Base-by-base conservation (phyloP, 306 rosid genomes). In the Lathyrus aphaca region DNA sequence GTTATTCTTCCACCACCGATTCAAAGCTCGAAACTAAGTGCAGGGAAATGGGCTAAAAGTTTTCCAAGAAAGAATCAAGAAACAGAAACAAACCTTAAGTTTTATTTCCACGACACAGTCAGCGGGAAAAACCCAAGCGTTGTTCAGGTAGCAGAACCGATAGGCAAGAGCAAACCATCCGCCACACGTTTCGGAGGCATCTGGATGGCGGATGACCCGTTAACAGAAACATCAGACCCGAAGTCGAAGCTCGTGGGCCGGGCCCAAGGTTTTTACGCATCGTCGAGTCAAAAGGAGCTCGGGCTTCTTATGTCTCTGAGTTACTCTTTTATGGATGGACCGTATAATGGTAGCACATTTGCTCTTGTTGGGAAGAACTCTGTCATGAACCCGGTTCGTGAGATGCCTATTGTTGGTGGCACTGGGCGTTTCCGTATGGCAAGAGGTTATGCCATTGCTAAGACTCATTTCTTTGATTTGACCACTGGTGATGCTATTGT, bases 331-430 rank as follows among this genome's bases (percentile, higher is more conserved):
- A 57, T 61, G 0, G 96, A 88, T 0, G 96, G 95, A 2, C 48
- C 62, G 8, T 85, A 87, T 35, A 77, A 62, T 19, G 96, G 96
- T 5, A 87, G 96, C 78, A 81, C 93, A 0, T 71, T 92, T 10
- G 58, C 86, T n/a, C 27, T 92, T 42, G 4, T 88, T 32, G 98
- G 96, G 1, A 84, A 82, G 74, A 92, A 92, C 60, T 9, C 85
- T 0, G 81, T 74, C 10, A 0, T 85, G 77, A 73, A 82, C 50
- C 79, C 65, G 0, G 81, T 82, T 19, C 88, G 96, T 6, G 98
- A 92, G 85, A 73, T 92, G 86, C 75, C 98, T 1, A n/a, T 92
- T 3, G 92, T 92, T 3, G 92, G 91, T 8, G 96, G 96, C 4
- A 92, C 98, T 0, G 95, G 96, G 4, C 14, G 85, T 5, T 92